Evolutionary conservation across 129 eudicot genomes (phyloP).

Genomic region (Flaveria robusta): DNA sequence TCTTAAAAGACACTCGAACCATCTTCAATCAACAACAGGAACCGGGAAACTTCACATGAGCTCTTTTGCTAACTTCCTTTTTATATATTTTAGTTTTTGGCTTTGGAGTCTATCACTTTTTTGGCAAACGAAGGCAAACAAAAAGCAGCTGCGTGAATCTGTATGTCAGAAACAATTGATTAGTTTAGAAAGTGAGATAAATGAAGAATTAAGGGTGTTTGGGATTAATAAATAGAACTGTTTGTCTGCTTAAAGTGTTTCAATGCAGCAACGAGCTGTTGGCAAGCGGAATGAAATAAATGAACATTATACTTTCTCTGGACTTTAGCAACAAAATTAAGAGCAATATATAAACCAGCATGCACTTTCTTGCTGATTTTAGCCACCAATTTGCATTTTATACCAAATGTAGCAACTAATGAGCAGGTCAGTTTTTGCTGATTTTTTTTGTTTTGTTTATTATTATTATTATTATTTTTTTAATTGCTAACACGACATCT

Average conservation of each 20-base stretch:
- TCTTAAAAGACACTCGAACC: slow-evolving; percentile 28
- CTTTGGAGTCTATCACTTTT: slow-evolving; percentile 76
- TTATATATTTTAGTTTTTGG: slow-evolving; percentile 31
- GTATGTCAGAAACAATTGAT: slow-evolving; percentile 20
- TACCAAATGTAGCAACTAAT: neutral
- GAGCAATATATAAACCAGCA: neutral
- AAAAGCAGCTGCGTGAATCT: slow-evolving; percentile 95
- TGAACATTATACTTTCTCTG: neutral
- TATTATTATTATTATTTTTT: too few species aligned
- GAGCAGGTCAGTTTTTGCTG: too few species aligned
- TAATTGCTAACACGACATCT: neutral
- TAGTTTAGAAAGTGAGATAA: neutral
- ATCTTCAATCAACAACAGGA: slow-evolving; percentile 28
- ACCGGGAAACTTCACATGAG: slow-evolving; percentile 32
- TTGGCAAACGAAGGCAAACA: slow-evolving; percentile 93
- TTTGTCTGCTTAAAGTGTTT: neutral
- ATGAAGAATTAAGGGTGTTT: neutral
- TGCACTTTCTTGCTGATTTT: neutral
- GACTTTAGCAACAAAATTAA: neutral
- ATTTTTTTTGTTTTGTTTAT: too few species aligned
- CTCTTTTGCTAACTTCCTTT: slow-evolving; percentile 19
- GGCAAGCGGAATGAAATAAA: neutral
- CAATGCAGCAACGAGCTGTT: neutral
- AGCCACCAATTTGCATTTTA: neutral
- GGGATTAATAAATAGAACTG: neutral